These are phyloP conservation scores for Stellera chamaejasme DNA, from an alignment of 345 rosid genomes.

Conservation along the genomic window DNA sequence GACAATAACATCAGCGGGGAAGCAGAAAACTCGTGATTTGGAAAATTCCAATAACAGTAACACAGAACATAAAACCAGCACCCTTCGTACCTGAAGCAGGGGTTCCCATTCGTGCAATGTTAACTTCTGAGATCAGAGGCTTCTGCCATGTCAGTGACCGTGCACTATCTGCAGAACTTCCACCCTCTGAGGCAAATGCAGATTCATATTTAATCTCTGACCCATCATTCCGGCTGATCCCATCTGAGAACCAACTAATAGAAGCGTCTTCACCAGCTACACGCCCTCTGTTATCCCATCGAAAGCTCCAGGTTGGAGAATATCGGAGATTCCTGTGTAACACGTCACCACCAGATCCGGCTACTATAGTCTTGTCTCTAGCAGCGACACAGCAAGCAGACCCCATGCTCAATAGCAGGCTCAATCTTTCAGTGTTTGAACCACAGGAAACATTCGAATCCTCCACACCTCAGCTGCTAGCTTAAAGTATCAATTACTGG, in stretches of 20 bases:
- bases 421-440: conserved; percentile 13
- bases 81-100: conserved; percentile 58
- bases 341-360: conserved; percentile 46
- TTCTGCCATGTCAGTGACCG: conserved; percentile 50
- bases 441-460: conserved; percentile 19
- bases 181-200: conserved; percentile 56
- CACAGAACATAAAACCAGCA: background rate
- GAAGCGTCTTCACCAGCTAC: conserved; percentile 95
- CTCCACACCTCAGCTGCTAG: conserved; percentile 7
- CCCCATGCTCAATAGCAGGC: conserved; percentile 53
- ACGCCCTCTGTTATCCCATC: conserved; percentile 94
- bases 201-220: conserved; percentile 54
- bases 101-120: conserved; percentile 25
- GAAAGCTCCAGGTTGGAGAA: conserved; percentile 91
- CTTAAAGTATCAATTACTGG: conserved; percentile 6
- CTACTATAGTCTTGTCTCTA: conserved; percentile 71
- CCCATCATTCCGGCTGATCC: conserved; percentile 38
- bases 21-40: too few species aligned
- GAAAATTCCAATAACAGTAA: background rate
- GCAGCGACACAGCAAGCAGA: conserved; percentile 96
- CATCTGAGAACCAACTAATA: conserved; percentile 63
- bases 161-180: conserved; percentile 50
- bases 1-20: too few species aligned
- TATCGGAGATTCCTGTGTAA: conserved; percentile 57
- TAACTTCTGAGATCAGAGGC: conserved; percentile 55